A percentile compares a stretch with the other conserved stretches of the same genome.
phyloP scores from a whole-genome alignment of 106 monocot species.

The Platanthera zijinensis region DNA sequence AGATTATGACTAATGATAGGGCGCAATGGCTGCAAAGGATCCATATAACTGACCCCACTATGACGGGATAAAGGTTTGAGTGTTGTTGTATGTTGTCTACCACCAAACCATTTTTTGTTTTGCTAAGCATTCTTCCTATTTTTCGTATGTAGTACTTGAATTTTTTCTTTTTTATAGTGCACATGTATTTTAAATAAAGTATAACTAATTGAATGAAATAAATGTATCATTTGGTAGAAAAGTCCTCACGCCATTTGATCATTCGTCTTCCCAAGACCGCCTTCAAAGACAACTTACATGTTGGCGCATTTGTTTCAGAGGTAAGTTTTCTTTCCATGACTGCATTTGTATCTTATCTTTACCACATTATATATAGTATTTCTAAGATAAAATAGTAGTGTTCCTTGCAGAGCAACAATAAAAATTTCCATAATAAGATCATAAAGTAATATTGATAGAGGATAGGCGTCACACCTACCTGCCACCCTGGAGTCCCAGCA shows the following conservation, averaged over 20 bases:
- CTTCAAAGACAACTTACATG: constrained; percentile 94
- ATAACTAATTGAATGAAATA: not conserved
- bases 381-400: not conserved
- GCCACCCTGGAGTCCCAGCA: too few relatives aligned
- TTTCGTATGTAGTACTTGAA: not conserved
- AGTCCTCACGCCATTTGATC: constrained; percentile 96
- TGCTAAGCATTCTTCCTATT: not conserved
- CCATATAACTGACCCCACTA: too few relatives aligned
- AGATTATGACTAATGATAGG: too few relatives aligned
- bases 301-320: constrained; percentile 88
- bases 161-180: not conserved
- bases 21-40: too few relatives aligned
- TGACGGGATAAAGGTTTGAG: too few relatives aligned
- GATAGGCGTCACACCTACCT: too few relatives aligned
- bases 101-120: not conserved
- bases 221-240: constrained; percentile 35
- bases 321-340: constrained; percentile 20
- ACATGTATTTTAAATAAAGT: constrained; percentile 1
- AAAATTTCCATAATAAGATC: not conserved
- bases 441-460: not conserved
- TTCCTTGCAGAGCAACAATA: not conserved
- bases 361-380: not conserved
- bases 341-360: not conserved
- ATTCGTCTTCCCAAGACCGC: constrained; percentile 66
- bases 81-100: too few relatives aligned